Evolutionary conservation across 345 rosid species (phyloP).

Genomic region (Aquilaria sinensis): DNA sequence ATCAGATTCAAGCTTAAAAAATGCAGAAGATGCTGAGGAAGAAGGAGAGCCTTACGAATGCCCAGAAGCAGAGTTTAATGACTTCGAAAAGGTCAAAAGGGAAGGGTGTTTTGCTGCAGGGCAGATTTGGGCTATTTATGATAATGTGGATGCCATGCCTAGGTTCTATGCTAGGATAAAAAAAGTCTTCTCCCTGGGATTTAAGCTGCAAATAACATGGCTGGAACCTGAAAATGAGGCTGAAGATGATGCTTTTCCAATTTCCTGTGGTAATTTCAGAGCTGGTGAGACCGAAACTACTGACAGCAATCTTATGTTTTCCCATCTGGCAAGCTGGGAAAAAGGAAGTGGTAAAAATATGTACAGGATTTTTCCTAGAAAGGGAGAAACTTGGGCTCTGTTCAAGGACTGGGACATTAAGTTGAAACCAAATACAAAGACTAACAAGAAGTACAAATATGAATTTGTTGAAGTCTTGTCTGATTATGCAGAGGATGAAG

Average conservation of each 20-base stretch:
- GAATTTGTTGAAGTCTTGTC: constrained; percentile 72
- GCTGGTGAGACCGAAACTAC: constrained; percentile 30
- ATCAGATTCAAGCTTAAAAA: not conserved
- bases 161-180: constrained; percentile 59
- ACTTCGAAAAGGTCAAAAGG: constrained; percentile 45
- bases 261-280: constrained; percentile 59
- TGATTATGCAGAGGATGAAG: constrained; percentile 34
- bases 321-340: constrained; percentile 35
- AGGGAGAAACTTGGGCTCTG: constrained; percentile 87
- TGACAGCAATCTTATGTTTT: constrained; percentile 52
- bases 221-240: constrained; percentile 45
- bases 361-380: constrained; percentile 50
- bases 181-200: constrained; percentile 47
- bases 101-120: constrained; percentile 48
- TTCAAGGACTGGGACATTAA: constrained; percentile 64
- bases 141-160: constrained; percentile 73
- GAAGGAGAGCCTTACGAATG: not conserved
- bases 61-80: constrained; percentile 72
- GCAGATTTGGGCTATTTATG: constrained; percentile 89
- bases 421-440: constrained; percentile 45
- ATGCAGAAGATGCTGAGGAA: not conserved
- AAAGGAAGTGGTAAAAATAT: constrained; percentile 14
- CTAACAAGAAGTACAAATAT: constrained; percentile 39
- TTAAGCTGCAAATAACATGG: constrained; percentile 70
- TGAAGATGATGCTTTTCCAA: constrained; percentile 37